These are phyloP conservation scores for Xylaria sp. DNA, from an alignment of 2,329 filamentous ascomycete genomes.

Conservation along the genomic window DNA sequence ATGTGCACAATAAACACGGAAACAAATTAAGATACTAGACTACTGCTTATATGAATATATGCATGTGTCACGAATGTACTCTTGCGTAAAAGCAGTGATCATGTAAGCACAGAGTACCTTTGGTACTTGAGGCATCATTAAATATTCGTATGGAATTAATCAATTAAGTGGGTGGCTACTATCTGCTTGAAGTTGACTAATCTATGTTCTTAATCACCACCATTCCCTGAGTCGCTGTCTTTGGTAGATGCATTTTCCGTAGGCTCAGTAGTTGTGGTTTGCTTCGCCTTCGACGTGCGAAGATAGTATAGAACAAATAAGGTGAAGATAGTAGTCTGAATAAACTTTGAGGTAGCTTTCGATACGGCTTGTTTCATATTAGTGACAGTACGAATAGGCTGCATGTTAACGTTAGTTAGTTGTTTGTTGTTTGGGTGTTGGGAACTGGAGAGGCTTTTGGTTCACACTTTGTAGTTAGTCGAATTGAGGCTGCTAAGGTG, in stretches of 20 bases:
- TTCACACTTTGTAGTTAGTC: no score
- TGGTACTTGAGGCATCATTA: no score
- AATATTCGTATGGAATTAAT: no score
- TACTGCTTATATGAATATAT: no score
- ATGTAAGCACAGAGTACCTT: no score
- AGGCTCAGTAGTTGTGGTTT: background rate
- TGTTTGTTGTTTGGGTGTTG: background rate
- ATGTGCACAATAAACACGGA: no score
- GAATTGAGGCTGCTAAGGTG: no score
- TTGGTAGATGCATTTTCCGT: background rate
- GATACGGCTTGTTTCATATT: background rate
- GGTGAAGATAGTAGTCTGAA: background rate
- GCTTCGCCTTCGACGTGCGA: background rate
- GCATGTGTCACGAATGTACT: no score
- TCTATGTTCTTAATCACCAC: background rate
- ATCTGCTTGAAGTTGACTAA: background rate
- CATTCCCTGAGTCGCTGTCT: background rate
- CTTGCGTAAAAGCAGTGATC: no score
- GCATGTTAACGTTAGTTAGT: background rate
- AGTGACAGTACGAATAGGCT: no score
- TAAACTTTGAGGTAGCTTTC: background rate
- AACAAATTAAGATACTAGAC: no score
- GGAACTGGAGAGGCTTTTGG: no score
- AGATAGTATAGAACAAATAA: background rate
- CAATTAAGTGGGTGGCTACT: background rate